Base-by-base conservation (phyloP, 768 basidiomycete genomes). In the Naganishia randhawae region DNA sequence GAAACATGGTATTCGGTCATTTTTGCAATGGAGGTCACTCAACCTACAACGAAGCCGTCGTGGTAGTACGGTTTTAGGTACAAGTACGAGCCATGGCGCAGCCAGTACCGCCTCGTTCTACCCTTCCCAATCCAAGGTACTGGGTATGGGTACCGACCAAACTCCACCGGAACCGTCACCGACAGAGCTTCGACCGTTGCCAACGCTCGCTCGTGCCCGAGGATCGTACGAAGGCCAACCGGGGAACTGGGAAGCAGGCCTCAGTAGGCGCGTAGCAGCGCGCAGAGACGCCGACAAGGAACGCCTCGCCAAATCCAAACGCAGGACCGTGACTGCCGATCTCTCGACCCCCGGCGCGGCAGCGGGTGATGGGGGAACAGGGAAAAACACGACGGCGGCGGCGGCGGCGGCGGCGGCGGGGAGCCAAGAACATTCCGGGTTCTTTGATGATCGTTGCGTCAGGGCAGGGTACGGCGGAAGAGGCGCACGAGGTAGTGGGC, bases 221-320 rank as follows among this genome's bases (percentile, higher is more conserved):
- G 54, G 31, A 19, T 55, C 54, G 3, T 33, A 55, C 19, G 54
- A 55, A n/a, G 54, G 54, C 17, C 57, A 61, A 17, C 37, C 37
- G 2, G 37, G 57, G 3, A 39, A 61, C 17, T 61, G 57, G 57
- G 57, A 61, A 61, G 57, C 57, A 22, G 57, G 57, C 19, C 57
- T 61, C 25, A 61, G 57, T 61, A 35, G 57, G 19, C 57, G 57
- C 25, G 57, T 39, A 2, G 57, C 57, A 5, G 22, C 8, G 35
- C 57, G 57, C 37, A n/a, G 57, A 19, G 57, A 61, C 25, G 37
- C 37, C 19, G 39, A 37, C 22, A 35, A 39, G 25, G 57, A 61
- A 2, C 35, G 57, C 22, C 4, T 61, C 22, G 37, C 57, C 22
- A 29, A 3, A 29, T 17, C 57, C n/a, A 22, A 61, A 27, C 25